These are phyloP conservation scores for Colletotrichum higginsianum DNA, from an alignment of 2,329 filamentous ascomycete genomes.

Conservation along the genomic window DNA sequence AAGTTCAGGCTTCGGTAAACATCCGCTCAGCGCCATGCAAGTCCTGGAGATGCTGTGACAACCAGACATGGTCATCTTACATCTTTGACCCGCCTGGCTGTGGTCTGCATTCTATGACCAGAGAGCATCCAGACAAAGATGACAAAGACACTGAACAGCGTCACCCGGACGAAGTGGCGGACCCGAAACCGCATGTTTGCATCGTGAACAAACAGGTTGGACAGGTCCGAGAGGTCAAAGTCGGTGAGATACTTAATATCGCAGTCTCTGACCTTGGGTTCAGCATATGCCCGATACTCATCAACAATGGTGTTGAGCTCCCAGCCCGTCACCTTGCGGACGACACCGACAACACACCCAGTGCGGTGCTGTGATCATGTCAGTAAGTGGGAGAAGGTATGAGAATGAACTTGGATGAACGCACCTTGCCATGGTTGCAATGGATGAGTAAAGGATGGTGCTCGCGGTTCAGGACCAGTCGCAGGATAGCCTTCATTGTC, in stretches of 20 bases:
- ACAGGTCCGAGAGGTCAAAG: conserved; percentile 61
- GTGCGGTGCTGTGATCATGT: conserved; percentile 78
- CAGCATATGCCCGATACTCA: conserved; percentile 80
- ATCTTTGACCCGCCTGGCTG: conserved; percentile 40
- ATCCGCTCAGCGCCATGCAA: conserved; percentile 33
- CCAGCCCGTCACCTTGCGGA: conserved; percentile 82
- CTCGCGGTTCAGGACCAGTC: conserved; percentile 77
- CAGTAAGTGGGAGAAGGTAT: conserved; percentile 2
- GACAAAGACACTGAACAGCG: conserved; percentile 60
- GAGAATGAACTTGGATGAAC: conserved; percentile 20
- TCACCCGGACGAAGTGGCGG: conserved; percentile 58
- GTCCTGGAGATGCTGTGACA: not conserved
- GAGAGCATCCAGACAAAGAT: conserved; percentile 61
- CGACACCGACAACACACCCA: conserved; percentile 86
- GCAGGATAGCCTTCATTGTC: conserved; percentile 80
- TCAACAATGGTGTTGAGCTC: conserved; percentile 72
- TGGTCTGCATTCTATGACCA: conserved; percentile 49
- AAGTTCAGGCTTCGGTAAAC: conserved; percentile 21
- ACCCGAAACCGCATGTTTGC: conserved; percentile 47
- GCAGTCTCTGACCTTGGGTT: conserved; percentile 72
- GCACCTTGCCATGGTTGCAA: conserved; percentile 90
- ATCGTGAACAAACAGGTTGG: conserved; percentile 53
- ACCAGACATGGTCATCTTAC: conserved; percentile 10
- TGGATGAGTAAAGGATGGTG: conserved; percentile 90
- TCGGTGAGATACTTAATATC: conserved; percentile 71